Base-by-base conservation (phyloP, 176 grass and related monocot genomes). In the Oryza meridionalis region DNA sequence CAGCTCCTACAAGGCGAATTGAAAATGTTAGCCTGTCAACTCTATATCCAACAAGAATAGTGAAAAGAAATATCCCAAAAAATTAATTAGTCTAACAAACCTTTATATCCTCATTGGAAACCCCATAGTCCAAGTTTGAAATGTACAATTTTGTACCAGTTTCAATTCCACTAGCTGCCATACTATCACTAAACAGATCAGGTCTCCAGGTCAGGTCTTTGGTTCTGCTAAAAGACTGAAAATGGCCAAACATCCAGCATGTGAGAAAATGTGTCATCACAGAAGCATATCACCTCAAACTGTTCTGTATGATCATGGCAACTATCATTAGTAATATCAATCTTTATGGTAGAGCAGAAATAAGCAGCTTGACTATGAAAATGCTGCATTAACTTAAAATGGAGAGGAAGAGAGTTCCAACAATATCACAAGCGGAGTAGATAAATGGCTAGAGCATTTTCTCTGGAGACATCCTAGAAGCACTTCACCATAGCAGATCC, bases 51-150 rank as follows among this genome's bases (percentile, higher is more conserved):
- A 24, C 3, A 47, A 83, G 8, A 75, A 64, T n/a, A 15, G 0
- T 21, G 50, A 42, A 77, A 25, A 35, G 17, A 43, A 22, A 61
- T 69, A 55, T 1, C 43, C n/a, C 46, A 79, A 0, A 47, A 21
- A 27, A 27, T 76, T 12, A 15, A 76, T 17, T 75, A 71, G 45
- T 38, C 80, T 91, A 43, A 79, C 85, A 87, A 82, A 96, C 97
- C 93, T 96, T 96, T 89, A 99, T 96, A 92, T 99, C 97, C 85
- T 91, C 88, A 79, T 99, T 99, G 55, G 97, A 99, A 67, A 99
- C 97, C 42, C 88, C 15, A 83, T 91, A 92, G 86, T 99, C 91
- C 63, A 99, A 87, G 84, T 99, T 99, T 43, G 97, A 99, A 87
- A 99, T 94, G 76, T 96, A 99, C 72, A 99, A 49, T 86, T 99